Evolutionary conservation across 139 green algal species (phyloP).

Genomic region (Deuterostichococcus epilithicus): DNA sequence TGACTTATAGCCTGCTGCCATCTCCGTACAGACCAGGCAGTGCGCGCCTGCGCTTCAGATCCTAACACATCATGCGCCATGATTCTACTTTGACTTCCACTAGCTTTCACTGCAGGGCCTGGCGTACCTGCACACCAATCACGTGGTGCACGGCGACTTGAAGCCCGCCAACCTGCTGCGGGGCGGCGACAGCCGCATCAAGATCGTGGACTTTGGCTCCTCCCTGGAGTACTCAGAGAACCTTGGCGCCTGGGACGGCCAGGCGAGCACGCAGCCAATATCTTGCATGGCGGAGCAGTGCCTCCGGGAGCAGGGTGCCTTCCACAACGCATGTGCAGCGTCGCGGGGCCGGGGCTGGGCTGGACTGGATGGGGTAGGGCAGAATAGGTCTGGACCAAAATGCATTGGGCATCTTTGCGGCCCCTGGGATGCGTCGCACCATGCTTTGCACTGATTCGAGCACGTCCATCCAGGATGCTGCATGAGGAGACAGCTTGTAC

Average conservation of each 20-base stretch:
- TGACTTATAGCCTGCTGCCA: no score
- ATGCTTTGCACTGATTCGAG: no score
- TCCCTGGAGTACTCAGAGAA: constrained; percentile 27
- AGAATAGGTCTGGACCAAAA: no score
- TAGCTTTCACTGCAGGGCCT: constrained; percentile 45
- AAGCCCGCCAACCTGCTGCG: constrained; percentile 36
- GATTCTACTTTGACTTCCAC: not conserved
- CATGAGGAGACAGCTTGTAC: constrained; percentile 3
- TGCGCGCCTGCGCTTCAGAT: no score
- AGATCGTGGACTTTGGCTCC: constrained; percentile 58
- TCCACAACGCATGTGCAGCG: no score
- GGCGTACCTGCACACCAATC: constrained; percentile 68
- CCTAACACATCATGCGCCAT: no score
- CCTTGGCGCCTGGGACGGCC: constrained; percentile 19
- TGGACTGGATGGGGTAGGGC: no score
- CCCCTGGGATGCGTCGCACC: no score
- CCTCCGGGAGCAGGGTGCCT: not conserved
- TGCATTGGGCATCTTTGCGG: no score
- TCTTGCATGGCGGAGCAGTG: constrained; percentile 4
- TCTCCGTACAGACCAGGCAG: no score
- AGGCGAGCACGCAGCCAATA: not conserved
- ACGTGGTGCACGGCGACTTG: constrained; percentile 47
- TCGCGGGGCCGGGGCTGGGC: no score
- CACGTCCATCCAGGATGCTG: not conserved
- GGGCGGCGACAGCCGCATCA: constrained; percentile 31